Conservation (phyloP, 2,329 filamentous ascomycete genomes). For the Pestalotiopsis sp. region DNA sequence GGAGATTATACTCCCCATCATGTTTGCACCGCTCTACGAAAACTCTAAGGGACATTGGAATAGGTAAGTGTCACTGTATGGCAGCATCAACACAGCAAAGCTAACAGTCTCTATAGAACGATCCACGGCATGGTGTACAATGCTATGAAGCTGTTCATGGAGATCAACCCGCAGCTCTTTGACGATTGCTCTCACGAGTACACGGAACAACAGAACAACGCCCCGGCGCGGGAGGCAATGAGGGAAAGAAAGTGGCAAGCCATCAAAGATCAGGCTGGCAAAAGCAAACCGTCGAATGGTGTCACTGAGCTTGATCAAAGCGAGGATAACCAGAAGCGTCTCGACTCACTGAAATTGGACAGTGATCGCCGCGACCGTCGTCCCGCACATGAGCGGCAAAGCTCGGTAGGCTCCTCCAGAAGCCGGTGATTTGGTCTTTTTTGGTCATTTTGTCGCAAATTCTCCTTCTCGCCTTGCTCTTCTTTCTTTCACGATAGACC, state of each 20-base stretch:
- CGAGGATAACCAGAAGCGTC: constrained; percentile 81
- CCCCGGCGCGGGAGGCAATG: constrained; percentile 78
- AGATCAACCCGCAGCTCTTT: constrained; percentile 97
- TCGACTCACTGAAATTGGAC: constrained; percentile 90
- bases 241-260: constrained; percentile 89
- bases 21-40: constrained; percentile 98
- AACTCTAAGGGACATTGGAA: constrained; percentile 99
- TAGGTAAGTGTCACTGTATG: constrained; percentile 59
- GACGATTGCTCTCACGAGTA: constrained; percentile 99
- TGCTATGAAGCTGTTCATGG: constrained; percentile 99
- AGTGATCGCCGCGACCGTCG: constrained; percentile 62
- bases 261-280: constrained; percentile 77
- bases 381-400: constrained; percentile 61
- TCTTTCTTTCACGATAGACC: constrained; percentile 23
- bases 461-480: constrained; percentile 20
- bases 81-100: neutral
- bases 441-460: constrained; percentile 18
- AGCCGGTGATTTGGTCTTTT: constrained; percentile 42
- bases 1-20: constrained; percentile 96
- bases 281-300: constrained; percentile 54
- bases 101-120: constrained; percentile 60
- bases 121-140: constrained; percentile 99
- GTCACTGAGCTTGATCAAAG: constrained; percentile 72
- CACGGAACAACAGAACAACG: constrained; percentile 92
- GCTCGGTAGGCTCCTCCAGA: constrained; percentile 56